Evolutionary conservation across 1,284 basidiomycete genomes (phyloP).

Genomic region (Anthracocystis walkeri): DNA sequence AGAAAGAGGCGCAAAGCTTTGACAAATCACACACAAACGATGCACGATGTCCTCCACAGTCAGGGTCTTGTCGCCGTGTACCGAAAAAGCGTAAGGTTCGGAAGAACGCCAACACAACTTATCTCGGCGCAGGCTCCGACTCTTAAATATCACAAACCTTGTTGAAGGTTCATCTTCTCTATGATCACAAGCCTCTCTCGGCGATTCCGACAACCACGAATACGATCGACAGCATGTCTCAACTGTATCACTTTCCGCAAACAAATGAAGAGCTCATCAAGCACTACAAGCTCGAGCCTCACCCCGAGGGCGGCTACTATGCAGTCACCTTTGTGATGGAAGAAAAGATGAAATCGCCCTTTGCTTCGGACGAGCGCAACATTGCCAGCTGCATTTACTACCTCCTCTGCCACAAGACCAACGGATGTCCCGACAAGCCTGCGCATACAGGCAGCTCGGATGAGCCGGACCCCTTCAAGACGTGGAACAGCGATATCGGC

Average conservation of each 20-base stretch:
- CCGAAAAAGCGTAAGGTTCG: not conserved
- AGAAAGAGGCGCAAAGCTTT: not conserved
- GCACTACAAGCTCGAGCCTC: constrained; percentile 46
- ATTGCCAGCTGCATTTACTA: constrained; percentile 54
- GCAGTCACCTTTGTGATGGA: constrained; percentile 37
- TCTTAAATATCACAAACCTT: not conserved
- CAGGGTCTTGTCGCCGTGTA: not conserved
- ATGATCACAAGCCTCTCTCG: not conserved
- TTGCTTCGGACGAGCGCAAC: constrained; percentile 35
- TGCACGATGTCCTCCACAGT: not conserved
- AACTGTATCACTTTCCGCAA: constrained; percentile 43
- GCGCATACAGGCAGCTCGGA: not conserved
- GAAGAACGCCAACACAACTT: constrained; percentile 7
- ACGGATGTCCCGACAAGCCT: constrained; percentile 25
- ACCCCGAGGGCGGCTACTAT: constrained; percentile 55
- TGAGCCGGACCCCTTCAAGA: constrained; percentile 35
- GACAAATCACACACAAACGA: no score
- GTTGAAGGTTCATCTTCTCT: not conserved
- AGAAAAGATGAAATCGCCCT: constrained; percentile 42
- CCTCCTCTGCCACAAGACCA: constrained; percentile 42
- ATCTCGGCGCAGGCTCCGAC: not conserved
- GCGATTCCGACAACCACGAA: not conserved
- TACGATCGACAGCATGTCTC: constrained; percentile 6
- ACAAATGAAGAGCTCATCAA: constrained; percentile 40
- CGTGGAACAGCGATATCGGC: constrained; percentile 45